phyloP scores from a whole-genome alignment of 2,329 filamentous ascomycete genomes.

The Aspergillus carbonarius region DNA sequence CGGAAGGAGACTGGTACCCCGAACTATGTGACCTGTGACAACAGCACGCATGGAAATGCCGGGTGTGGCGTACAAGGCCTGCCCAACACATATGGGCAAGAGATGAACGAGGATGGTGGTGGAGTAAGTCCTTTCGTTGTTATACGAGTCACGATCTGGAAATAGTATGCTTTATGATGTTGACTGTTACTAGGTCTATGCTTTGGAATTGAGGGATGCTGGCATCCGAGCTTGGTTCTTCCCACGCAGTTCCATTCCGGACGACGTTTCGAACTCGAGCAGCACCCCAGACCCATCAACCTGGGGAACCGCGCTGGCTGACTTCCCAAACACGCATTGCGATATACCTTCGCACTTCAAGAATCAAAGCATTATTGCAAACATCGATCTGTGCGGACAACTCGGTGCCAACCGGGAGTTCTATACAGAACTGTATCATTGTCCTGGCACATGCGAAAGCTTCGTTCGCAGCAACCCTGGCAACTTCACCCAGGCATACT shows the following conservation, averaged over 20 bases:
- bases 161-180: background rate
- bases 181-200: slow-evolving; percentile 47
- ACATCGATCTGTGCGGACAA: slow-evolving; percentile 65
- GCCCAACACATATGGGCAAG: slow-evolving; percentile 49
- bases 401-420: slow-evolving; percentile 44
- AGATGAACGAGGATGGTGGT: slow-evolving; percentile 56
- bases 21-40: slow-evolving; percentile 51
- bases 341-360: slow-evolving; percentile 59
- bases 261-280: slow-evolving; percentile 50
- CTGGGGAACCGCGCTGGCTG: slow-evolving; percentile 63
- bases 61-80: slow-evolving; percentile 57
- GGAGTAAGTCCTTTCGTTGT: slow-evolving; percentile 39
- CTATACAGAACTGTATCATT: slow-evolving; percentile 35
- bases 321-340: slow-evolving; percentile 65
- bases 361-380: slow-evolving; percentile 66
- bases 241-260: slow-evolving; percentile 47
- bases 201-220: slow-evolving; percentile 59
- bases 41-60: slow-evolving; percentile 52
- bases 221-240: slow-evolving; percentile 67
- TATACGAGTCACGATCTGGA: background rate
- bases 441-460: slow-evolving; percentile 57
- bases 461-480: slow-evolving; percentile 59
- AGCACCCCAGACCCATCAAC: slow-evolving; percentile 57
- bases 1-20: slow-evolving; percentile 54
- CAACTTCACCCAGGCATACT: slow-evolving; percentile 61